Conservation (phyloP, 495 filamentous ascomycete species). For the Talaromyces borbonicus region DNA sequence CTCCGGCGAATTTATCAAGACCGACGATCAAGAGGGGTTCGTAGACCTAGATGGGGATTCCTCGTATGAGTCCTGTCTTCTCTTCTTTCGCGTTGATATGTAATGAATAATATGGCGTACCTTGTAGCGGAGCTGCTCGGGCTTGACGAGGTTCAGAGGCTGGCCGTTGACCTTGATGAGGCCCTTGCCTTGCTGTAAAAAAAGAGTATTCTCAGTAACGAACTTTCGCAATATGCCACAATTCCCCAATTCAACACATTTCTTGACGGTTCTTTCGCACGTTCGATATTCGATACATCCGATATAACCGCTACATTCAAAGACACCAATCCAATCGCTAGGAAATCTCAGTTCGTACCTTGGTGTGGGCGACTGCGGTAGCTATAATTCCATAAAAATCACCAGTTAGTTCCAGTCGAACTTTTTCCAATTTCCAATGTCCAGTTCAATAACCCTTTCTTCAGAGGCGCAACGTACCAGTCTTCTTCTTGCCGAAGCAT, state of each 20-base stretch:
- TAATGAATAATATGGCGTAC: conserved; percentile 29
- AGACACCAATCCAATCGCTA: background rate
- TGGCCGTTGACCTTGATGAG: conserved; percentile 98
- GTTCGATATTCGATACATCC: no score
- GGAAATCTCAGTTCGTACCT: conserved; percentile 48
- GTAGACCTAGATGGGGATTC: conserved; percentile 54
- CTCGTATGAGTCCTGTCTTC: background rate
- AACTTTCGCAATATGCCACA: background rate
- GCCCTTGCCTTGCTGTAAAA: conserved; percentile 69
- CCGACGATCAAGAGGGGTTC: conserved; percentile 95
- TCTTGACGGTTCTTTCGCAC: background rate
- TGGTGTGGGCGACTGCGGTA: conserved; percentile 87
- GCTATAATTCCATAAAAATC: conserved; percentile 36
- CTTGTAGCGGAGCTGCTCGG: conserved; percentile 97
- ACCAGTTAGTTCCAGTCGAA: conserved; percentile 12
- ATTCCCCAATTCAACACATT: background rate
- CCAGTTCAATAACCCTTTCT: background rate
- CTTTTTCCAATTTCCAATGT: background rate
- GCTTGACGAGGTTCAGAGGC: conserved; percentile 85
- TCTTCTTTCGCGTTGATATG: background rate
- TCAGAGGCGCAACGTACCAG: conserved; percentile 37
- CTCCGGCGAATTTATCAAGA: conserved; percentile 87
- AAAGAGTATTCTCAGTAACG: conserved; percentile 9
- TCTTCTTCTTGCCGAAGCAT: conserved; percentile 95
- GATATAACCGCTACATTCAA: no score